A percentile compares a stretch with the other conserved stretches of the same genome.
These are phyloP conservation scores for Xerocomellus amylosporus DNA, from an alignment of 768 basidiomycete genomes.

Conservation along the genomic window DNA sequence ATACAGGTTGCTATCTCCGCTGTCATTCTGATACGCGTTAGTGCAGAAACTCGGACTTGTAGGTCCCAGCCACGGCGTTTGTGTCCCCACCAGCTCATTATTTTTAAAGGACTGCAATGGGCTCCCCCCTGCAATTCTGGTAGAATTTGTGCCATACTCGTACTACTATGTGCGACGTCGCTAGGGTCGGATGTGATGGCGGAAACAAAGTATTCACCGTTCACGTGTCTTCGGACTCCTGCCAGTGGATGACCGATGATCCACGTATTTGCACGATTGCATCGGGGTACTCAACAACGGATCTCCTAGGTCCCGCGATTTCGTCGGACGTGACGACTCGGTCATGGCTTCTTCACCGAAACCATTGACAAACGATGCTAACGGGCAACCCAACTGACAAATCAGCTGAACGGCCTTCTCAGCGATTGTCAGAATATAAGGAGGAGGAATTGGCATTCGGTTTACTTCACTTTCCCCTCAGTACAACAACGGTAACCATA, in stretches of 20 bases:
- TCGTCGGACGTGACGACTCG: conserved; percentile 16
- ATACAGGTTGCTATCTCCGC: background rate
- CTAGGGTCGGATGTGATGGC: background rate
- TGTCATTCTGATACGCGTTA: background rate
- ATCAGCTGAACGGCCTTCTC: background rate
- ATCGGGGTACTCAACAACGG: conserved; percentile 12
- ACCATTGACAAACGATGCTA: background rate
- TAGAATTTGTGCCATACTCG: background rate
- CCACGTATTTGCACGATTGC: conserved; percentile 18
- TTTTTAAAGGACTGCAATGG: background rate
- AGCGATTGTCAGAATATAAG: background rate
- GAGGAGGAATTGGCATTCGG: no score
- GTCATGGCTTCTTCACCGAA: conserved; percentile 2
- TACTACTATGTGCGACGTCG: background rate
- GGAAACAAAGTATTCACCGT: background rate
- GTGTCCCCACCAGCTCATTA: background rate
- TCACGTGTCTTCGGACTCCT: background rate
- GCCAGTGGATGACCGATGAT: background rate
- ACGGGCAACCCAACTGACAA: background rate
- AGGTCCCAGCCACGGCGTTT: background rate
- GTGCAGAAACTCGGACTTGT: background rate
- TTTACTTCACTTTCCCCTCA: background rate
- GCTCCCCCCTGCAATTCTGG: background rate
- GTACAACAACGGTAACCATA: background rate
- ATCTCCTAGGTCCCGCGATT: conserved; percentile 16